These are phyloP conservation scores for Tetracladium marchalianum DNA, from an alignment of 495 filamentous ascomycete genomes.

Conservation along the genomic window DNA sequence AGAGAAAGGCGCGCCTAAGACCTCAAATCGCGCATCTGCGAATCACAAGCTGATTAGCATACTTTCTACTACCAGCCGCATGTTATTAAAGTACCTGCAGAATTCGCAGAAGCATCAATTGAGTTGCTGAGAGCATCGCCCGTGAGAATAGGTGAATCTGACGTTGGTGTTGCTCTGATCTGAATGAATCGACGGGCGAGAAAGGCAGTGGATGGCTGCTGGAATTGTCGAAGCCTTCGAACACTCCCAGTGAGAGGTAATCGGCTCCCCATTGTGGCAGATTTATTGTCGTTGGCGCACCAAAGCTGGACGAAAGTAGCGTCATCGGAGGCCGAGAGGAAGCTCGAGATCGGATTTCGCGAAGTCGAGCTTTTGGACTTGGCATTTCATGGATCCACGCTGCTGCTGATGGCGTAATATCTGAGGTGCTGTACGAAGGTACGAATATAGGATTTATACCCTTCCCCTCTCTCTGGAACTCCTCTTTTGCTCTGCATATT, in stretches of 20 bases:
- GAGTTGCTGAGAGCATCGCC: conserved; percentile 35
- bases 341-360: not conserved
- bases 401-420: not conserved
- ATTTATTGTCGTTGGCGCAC: not conserved
- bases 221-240: conserved; percentile 15
- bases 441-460: not conserved
- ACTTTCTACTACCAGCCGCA: not conserved
- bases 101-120: conserved; percentile 8
- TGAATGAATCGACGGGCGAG: conserved; percentile 34
- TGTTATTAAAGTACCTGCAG: conserved; percentile 16
- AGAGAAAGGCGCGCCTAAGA: conserved; percentile 80
- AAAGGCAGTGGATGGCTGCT: conserved; percentile 1
- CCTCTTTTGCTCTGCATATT: too few relatives aligned
- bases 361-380: not conserved
- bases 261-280: conserved; percentile 18
- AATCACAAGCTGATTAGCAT: conserved; percentile 7
- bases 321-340: not conserved
- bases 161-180: conserved; percentile 41
- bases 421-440: not conserved
- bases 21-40: conserved; percentile 87
- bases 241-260: conserved; percentile 10
- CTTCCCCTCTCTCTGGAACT: not conserved
- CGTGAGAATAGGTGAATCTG: conserved; percentile 31
- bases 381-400: not conserved
- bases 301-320: not conserved